A percentile compares a stretch with the other conserved stretches of the same genome.
phyloP scores from a whole-genome alignment of 106 monocot genomes.

The Dendrobium catenatum region DNA sequence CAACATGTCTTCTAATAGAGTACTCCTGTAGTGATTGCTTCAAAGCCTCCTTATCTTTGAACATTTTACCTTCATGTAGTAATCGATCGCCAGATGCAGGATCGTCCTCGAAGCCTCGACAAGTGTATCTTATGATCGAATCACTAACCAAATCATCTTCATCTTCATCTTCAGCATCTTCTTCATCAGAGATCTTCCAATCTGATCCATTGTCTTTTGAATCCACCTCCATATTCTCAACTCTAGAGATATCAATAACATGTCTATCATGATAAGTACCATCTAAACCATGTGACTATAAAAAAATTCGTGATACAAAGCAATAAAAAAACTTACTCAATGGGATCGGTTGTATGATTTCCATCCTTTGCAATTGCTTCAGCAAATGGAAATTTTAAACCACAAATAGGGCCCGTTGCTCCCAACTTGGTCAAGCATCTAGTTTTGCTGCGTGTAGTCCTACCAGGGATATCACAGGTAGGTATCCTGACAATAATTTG shows the following conservation, averaged over 20 bases:
- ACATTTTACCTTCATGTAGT: not conserved
- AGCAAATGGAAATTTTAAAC: not conserved
- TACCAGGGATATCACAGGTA: no score
- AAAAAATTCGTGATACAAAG: not conserved
- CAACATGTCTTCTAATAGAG: slow-evolving; percentile 9
- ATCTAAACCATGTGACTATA: not conserved
- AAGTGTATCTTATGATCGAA: slow-evolving; percentile 1
- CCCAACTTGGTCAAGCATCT: no score
- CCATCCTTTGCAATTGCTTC: not conserved
- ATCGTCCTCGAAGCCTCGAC: slow-evolving; percentile 5
- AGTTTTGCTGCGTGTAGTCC: no score
- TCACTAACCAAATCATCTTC: not conserved
- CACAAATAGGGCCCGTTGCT: no score
- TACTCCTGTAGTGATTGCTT: slow-evolving; percentile 8
- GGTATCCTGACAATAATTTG: no score
- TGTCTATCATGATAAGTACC: not conserved
- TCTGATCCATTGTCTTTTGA: not conserved
- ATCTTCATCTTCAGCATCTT: slow-evolving; percentile 1
- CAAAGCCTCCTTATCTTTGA: slow-evolving; percentile 8
- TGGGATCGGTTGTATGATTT: not conserved
- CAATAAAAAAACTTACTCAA: not conserved
- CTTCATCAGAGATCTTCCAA: not conserved
- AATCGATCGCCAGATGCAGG: not conserved
- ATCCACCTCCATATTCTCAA: slow-evolving; percentile 7
- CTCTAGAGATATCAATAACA: not conserved